phyloP scores from a whole-genome alignment of 192 early-diverging fungal species.

The Cladochytrium replicatum region DNA sequence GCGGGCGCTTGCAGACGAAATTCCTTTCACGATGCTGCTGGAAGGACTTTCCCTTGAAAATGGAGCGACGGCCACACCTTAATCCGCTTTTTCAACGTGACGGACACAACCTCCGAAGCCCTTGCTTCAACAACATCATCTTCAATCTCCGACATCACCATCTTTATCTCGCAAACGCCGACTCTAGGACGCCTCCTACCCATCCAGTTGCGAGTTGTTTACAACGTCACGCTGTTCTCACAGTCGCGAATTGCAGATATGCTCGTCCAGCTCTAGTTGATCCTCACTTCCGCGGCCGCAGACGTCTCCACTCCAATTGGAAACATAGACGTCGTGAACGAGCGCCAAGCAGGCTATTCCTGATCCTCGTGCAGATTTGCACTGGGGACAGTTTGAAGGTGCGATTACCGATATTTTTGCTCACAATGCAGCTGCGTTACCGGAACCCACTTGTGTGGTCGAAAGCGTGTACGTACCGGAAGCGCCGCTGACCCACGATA shows the following conservation, averaged over 20 bases:
- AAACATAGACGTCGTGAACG: constrained; percentile 51
- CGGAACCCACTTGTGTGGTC: constrained; percentile 74
- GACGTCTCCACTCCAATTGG: constrained; percentile 43
- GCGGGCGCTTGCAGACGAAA: too few species aligned
- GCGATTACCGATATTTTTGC: constrained; percentile 90
- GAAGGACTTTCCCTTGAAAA: not conserved
- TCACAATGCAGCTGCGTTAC: constrained; percentile 62
- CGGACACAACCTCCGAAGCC: constrained; percentile 74
- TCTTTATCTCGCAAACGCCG: constrained; percentile 67
- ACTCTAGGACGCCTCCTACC: constrained; percentile 83
- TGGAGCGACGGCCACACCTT: too few species aligned
- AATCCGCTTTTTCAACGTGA: constrained; percentile 95
- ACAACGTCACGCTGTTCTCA: constrained; percentile 92
- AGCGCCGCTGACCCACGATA: too few species aligned
- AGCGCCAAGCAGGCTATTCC: constrained; percentile 44
- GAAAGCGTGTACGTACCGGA: too few species aligned
- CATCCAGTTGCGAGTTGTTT: constrained; percentile 77
- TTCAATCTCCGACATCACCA: constrained; percentile 83
- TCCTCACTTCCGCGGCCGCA: constrained; percentile 57
- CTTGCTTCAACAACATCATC: constrained; percentile 54
- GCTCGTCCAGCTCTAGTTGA: constrained; percentile 67
- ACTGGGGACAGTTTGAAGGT: constrained; percentile 83
- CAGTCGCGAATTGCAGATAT: constrained; percentile 76
- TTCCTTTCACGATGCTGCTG: too few species aligned
- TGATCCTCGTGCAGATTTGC: constrained; percentile 64